Evolutionary conservation across 2,329 filamentous ascomycete genomes (phyloP).

Genomic region (Penicillium sp.): DNA sequence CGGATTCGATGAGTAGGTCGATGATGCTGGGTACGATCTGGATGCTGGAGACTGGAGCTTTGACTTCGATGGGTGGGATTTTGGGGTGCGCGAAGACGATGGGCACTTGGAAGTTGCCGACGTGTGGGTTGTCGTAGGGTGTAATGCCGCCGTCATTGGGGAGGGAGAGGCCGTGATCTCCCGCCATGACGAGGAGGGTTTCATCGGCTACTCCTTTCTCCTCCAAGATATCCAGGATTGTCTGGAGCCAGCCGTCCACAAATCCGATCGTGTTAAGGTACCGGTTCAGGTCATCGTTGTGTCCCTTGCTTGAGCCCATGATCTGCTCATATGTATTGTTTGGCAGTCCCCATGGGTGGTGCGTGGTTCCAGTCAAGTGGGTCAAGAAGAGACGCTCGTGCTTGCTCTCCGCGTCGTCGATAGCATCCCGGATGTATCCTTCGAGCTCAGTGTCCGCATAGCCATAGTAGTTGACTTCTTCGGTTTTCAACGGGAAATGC

Average conservation of each 20-base stretch:
- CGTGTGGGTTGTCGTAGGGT: conserved; percentile 34
- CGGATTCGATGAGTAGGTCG: conserved; percentile 32
- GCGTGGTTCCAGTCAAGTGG: conserved; percentile 36
- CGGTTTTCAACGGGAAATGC: conserved; percentile 25
- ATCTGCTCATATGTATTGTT: conserved; percentile 26
- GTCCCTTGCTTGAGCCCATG: conserved; percentile 17
- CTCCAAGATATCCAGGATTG: conserved; percentile 30
- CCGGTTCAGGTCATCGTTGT: conserved; percentile 26
- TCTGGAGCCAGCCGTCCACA: conserved; percentile 32
- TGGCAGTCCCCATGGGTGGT: conserved; percentile 34
- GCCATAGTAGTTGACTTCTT: conserved; percentile 35
- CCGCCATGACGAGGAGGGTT: conserved; percentile 34
- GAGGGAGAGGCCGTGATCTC: conserved; percentile 36
- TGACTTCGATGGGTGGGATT: conserved; percentile 30
- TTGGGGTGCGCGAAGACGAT: conserved; percentile 34
- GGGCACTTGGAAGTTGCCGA: conserved; percentile 35
- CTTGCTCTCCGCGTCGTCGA: conserved; percentile 31
- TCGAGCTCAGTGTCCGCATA: conserved; percentile 32
- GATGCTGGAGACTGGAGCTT: conserved; percentile 27
- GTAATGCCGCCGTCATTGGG: conserved; percentile 37
- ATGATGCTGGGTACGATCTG: conserved; percentile 35
- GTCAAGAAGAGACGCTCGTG: conserved; percentile 34
- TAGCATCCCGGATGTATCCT: conserved; percentile 34
- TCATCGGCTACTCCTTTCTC: conserved; percentile 34
- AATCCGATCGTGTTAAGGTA: conserved; percentile 35